Conservation (phyloP, 192 early-diverging fungal species). For the Entomortierella lignicola region DNA sequence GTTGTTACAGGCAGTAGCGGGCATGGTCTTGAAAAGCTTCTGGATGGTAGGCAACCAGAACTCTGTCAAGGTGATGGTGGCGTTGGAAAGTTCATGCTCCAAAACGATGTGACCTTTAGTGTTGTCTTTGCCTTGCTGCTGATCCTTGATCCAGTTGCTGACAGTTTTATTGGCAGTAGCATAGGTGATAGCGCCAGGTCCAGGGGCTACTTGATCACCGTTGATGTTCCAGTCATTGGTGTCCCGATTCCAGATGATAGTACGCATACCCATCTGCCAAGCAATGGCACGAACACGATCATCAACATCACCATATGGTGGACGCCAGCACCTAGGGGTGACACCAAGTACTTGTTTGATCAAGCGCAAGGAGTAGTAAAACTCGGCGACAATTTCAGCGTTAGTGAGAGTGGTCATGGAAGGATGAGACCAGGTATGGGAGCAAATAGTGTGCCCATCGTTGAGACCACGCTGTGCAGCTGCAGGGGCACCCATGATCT, state of each 20-base stretch:
- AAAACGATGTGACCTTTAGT: conserved; percentile 50
- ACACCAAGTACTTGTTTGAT: conserved; percentile 58
- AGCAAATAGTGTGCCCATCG: conserved; percentile 49
- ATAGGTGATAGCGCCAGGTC: conserved; percentile 33
- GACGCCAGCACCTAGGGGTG: conserved; percentile 56
- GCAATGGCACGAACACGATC: conserved; percentile 60
- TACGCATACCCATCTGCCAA: conserved; percentile 55
- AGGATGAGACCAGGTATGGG: conserved; percentile 67
- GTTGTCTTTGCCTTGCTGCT: conserved; percentile 42
- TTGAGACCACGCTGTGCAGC: conserved; percentile 9
- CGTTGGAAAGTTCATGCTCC: conserved; percentile 56
- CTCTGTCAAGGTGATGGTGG: conserved; percentile 54
- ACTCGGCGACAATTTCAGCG: conserved; percentile 38
- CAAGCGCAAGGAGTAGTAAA: conserved; percentile 26
- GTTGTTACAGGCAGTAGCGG: conserved; percentile 50
- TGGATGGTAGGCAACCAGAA: conserved; percentile 55
- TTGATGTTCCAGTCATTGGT: conserved; percentile 55
- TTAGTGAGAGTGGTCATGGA: conserved; percentile 55
- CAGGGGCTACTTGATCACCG: conserved; percentile 18
- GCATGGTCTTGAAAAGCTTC: conserved; percentile 41
- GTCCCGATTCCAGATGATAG: conserved; percentile 34
- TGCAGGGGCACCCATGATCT: conserved; percentile 47
- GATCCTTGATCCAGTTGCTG: conserved; percentile 49
- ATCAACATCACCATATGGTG: conserved; percentile 62
- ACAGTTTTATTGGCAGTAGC: conserved; percentile 48